phyloP scores from a whole-genome alignment of 1,284 basidiomycete genomes.

The Cutaneotrichosporon arboriforme region DNA sequence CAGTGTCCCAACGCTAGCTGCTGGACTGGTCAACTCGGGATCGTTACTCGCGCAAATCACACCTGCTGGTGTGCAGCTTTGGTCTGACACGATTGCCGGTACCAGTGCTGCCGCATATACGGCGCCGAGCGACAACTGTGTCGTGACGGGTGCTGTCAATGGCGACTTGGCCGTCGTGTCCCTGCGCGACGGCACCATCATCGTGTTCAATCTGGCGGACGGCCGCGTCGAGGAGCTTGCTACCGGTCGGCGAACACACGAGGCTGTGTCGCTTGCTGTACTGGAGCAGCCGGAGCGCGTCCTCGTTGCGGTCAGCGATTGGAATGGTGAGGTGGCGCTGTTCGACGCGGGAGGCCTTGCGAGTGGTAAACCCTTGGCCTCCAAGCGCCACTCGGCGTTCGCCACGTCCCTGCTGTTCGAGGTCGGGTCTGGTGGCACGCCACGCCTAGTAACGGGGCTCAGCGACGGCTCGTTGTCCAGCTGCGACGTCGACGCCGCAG shows the following conservation, averaged over 20 bases:
- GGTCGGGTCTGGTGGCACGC: conserved; percentile 24
- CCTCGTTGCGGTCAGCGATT: conserved; percentile 62
- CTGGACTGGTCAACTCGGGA: conserved; percentile 50
- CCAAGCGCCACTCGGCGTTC: conserved; percentile 18
- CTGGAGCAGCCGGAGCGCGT: too few species aligned
- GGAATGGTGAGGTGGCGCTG: conserved; percentile 66
- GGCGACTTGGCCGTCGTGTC: conserved; percentile 63
- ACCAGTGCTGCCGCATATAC: not conserved
- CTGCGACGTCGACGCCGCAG: conserved; percentile 47
- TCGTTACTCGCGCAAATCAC: conserved; percentile 68
- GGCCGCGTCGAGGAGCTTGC: not conserved
- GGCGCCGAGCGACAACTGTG: conserved; percentile 43
- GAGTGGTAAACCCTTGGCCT: conserved; percentile 15
- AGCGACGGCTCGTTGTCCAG: conserved; percentile 71
- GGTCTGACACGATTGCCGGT: conserved; percentile 35
- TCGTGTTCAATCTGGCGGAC: not conserved
- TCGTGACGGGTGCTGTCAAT: conserved; percentile 65
- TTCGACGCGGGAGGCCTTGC: conserved; percentile 54
- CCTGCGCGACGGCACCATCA: conserved; percentile 39
- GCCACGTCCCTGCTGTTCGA: conserved; percentile 39
- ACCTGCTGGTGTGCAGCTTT: conserved; percentile 53
- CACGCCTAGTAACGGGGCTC: conserved; percentile 69
- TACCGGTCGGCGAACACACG: not conserved
- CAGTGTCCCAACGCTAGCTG: conserved; percentile 59
- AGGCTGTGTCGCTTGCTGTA: too few species aligned